Evolutionary conservation across 2,329 filamentous ascomycete species (phyloP).

Genomic region (Plenodomus biglobosus): DNA sequence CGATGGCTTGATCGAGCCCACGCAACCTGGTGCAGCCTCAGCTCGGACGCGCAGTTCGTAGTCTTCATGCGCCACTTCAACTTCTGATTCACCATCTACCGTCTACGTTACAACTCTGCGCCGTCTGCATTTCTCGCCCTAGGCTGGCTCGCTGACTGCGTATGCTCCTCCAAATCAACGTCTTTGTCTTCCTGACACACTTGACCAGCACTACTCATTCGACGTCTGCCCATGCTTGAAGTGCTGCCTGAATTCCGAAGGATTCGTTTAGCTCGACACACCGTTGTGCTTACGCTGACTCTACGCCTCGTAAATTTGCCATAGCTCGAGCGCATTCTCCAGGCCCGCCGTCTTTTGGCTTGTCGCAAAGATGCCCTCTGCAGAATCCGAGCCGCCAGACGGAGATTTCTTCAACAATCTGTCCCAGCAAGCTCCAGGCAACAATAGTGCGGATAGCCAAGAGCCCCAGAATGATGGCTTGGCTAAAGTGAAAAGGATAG

Average conservation of each 20-base stretch:
- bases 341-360: not conserved
- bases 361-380: slow-evolving; percentile 31
- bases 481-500: slow-evolving; percentile 73
- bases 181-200: not conserved
- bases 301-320: not conserved
- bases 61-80: slow-evolving; percentile 8
- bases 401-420: slow-evolving; percentile 60
- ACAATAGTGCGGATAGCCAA: slow-evolving; percentile 44
- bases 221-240: not conserved
- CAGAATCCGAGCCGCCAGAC: slow-evolving; percentile 43
- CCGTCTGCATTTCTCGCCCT: slow-evolving; percentile 3
- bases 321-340: too few relatives aligned
- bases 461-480: slow-evolving; percentile 50
- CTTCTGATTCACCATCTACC: not conserved
- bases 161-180: not conserved
- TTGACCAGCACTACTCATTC: not conserved
- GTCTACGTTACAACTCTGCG: slow-evolving; percentile 4
- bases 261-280: slow-evolving; percentile 1
- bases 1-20: slow-evolving; percentile 18
- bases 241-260: not conserved
- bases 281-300: slow-evolving; percentile 21
- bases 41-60: slow-evolving; percentile 4
- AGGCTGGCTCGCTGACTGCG: not conserved
- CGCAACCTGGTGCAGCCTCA: slow-evolving; percentile 14
- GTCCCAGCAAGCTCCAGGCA: slow-evolving; percentile 46